phyloP scores from a whole-genome alignment of 106 monocot species.

The Agapanthus africanus region DNA sequence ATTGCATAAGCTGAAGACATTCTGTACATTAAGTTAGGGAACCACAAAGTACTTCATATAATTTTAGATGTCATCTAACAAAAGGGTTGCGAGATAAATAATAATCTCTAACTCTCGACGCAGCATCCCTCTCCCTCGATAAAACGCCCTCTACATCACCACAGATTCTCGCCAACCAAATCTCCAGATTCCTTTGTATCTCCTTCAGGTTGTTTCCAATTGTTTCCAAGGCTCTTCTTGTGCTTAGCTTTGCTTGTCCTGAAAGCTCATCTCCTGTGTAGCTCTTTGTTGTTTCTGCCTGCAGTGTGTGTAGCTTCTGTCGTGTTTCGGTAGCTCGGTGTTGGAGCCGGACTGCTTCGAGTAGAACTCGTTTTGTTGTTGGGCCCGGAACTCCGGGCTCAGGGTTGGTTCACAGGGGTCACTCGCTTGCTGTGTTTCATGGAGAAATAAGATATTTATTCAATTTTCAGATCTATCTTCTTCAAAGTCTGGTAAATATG shows the following conservation, averaged over 20 bases:
- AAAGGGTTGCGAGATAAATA: slow-evolving; percentile 51
- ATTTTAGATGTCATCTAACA: no score
- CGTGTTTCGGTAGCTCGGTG: slow-evolving; percentile 67
- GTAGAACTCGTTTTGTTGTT: slow-evolving; percentile 71
- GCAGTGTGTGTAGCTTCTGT: slow-evolving; percentile 61
- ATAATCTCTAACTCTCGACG: slow-evolving; percentile 55
- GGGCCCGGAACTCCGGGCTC: slow-evolving; percentile 60
- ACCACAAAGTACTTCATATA: no score
- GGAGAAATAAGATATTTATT: no score
- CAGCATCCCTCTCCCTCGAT: slow-evolving; percentile 55
- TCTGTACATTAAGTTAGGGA: no score
- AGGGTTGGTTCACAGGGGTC: slow-evolving; percentile 62
- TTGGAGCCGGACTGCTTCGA: slow-evolving; percentile 73
- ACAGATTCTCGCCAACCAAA: slow-evolving; percentile 89
- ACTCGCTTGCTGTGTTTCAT: slow-evolving; percentile 66
- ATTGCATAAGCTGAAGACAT: no score
- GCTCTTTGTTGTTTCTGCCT: slow-evolving; percentile 40
- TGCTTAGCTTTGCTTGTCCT: slow-evolving; percentile 29
- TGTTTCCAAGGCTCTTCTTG: slow-evolving; percentile 48
- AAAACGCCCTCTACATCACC: slow-evolving; percentile 87
- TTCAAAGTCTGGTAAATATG: no score
- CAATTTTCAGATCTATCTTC: no score
- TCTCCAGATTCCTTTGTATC: slow-evolving; percentile 85
- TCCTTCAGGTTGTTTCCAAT: slow-evolving; percentile 74
- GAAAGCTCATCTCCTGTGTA: slow-evolving; percentile 38